Base-by-base conservation (phyloP, 2,329 filamentous ascomycete species). In the Spiromastix sp. region DNA sequence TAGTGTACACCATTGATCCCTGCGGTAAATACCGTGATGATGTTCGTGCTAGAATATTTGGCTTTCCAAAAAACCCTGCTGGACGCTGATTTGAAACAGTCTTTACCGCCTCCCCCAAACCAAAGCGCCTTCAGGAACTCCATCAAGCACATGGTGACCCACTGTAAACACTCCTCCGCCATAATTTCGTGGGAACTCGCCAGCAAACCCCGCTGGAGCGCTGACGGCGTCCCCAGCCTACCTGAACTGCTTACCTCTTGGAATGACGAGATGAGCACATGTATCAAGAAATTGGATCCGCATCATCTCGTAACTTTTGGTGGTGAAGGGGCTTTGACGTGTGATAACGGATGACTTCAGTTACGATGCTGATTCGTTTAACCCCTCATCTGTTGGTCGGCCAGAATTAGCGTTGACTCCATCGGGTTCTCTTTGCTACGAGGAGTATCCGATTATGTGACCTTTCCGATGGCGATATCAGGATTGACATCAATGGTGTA, bases 131-230 rank as follows among this genome's bases (percentile, higher is more conserved):
- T 60, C 44, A 60, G 60, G 38, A 56, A 55, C 13, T 74, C 72
- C 48, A 60, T 71, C 46, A 52, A 61, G 34, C 59, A 63, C 3
- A 59, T 74, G 2, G 66, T 74, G 5, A 56, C 56, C 30, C 60
- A 70, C 12, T 74, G 71, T 52, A 56, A 57, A 25, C 49, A 55
- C 22, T 71, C 67, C 1, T 47, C 57, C 1, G 64, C 67, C 16
- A 61, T 73, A 32, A 67, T 74, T 45, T 64, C 70, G 2, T 74
- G 70, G 71, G 68, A 74, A 47, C 59, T 74, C 6, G 62, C 60
- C 41, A 73, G 72, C 48, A 68, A 72, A 41, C 54, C 54, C 5
- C 48, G 54, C 17, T 52, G 48, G 21, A 40, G 41, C 10, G 34
- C 24, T 21, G 34, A 36, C 24, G 34, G 12, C 12, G 34, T 30